Conservation (phyloP, 2,329 filamentous ascomycete genomes). For the Sporothrix phasma region DNA sequence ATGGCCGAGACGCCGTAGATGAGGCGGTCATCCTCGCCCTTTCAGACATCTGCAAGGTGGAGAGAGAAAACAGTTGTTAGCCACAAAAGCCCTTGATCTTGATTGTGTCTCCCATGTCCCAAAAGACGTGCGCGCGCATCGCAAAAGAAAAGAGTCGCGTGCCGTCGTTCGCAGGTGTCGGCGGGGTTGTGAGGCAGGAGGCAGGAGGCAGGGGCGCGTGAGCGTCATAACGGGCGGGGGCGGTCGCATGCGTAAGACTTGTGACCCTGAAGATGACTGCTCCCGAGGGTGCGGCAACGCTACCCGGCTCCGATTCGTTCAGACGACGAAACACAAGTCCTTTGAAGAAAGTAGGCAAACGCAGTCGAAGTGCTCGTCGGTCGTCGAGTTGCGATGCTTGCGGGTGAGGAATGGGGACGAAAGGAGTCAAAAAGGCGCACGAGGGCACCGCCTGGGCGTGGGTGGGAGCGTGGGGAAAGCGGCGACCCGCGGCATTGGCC, state of each 20-base stretch:
- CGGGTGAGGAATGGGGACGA: not conserved
- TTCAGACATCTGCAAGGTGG: conserved; percentile 61
- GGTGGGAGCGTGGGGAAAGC: not conserved
- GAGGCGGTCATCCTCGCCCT: conserved; percentile 85
- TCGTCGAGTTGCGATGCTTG: not conserved
- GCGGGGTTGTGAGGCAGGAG: not conserved
- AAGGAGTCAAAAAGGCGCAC: conserved; percentile 2
- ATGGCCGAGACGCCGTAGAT: conserved; percentile 94
- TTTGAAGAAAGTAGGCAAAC: not conserved
- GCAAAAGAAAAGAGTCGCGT: not conserved
- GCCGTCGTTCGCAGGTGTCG: not conserved
- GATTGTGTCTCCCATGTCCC: not conserved
- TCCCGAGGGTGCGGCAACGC: not conserved
- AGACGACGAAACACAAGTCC: not conserved
- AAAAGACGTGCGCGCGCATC: not conserved
- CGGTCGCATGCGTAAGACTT: not conserved
- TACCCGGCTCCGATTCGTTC: not conserved
- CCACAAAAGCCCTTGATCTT: not conserved
- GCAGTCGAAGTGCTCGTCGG: not conserved
- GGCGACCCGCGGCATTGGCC: not conserved
- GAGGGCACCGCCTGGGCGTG: not conserved
- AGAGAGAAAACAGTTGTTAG: conserved; percentile 7
- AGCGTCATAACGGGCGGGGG: conserved; percentile 2
- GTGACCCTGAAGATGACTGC: not conserved
- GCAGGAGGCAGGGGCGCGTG: conserved; percentile 8